Evolutionary conservation across 139 green algal genomes (phyloP).

Genomic region (Chlamydomonas sp.): DNA sequence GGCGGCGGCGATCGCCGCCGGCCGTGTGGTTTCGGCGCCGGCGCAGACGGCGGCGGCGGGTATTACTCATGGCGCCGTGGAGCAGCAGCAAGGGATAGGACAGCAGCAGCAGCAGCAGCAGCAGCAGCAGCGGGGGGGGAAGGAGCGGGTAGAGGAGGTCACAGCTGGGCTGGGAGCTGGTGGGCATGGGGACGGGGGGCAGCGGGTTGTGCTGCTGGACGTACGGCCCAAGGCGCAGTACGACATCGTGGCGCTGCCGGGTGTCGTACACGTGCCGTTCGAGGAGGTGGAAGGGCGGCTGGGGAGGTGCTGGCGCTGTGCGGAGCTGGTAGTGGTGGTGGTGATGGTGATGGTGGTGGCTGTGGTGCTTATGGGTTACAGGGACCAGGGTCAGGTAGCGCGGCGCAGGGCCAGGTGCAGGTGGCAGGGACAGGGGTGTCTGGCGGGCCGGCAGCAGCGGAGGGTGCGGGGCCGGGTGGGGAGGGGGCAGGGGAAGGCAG

Average conservation of each 20-base stretch:
- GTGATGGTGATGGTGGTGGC: not conserved
- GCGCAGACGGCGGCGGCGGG: not conserved
- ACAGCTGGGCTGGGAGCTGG: not conserved
- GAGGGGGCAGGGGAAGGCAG: not conserved
- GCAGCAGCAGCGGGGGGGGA: not conserved
- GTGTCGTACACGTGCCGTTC: slow-evolving; percentile 65
- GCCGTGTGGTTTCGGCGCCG: not conserved
- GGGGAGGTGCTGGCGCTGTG: slow-evolving; percentile 46
- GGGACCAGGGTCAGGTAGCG: too few species aligned
- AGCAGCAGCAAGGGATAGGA: not conserved
- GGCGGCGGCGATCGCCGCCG: not conserved
- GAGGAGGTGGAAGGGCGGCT: slow-evolving; percentile 44
- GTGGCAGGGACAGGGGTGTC: not conserved
- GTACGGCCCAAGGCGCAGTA: slow-evolving; percentile 83
- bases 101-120: not conserved
- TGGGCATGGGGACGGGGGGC: not conserved
- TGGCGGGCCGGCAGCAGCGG: not conserved
- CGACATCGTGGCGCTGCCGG: slow-evolving; percentile 60
- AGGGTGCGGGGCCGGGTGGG: too few species aligned
- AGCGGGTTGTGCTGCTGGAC: slow-evolving; percentile 70
- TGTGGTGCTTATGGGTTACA: too few species aligned
- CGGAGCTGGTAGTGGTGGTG: not conserved
- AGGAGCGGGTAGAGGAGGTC: too few species aligned
- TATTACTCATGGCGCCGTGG: not conserved
- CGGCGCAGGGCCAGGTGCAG: too few species aligned